These are phyloP conservation scores for Prunus padus DNA, from an alignment of 306 rosid species.

Conservation along the genomic window DNA sequence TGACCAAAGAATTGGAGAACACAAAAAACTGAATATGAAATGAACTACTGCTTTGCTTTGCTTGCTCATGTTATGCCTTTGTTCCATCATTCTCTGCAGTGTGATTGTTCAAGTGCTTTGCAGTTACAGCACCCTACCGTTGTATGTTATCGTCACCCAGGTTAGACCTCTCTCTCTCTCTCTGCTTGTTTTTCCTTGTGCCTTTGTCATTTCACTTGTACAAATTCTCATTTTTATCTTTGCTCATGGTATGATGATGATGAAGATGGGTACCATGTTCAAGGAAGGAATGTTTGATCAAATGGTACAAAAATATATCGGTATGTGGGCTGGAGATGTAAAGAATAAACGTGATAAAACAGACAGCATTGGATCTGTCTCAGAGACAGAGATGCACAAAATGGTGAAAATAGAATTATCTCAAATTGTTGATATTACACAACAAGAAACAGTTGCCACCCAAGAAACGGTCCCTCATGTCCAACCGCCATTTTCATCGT, in stretches of 20 bases:
- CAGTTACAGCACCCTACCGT: constrained; percentile 85
- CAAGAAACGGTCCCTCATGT: constrained; percentile 17
- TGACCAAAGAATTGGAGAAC: neutral
- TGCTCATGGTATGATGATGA: constrained; percentile 10
- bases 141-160: constrained; percentile 77
- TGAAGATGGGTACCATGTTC: constrained; percentile 66
- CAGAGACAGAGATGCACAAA: constrained; percentile 4
- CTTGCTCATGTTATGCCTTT: neutral
- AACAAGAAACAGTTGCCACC: constrained; percentile 29
- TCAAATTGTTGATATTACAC: constrained; percentile 34
- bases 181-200: neutral
- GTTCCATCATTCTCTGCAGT: constrained; percentile 34
- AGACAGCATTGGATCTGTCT: neutral
- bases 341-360: neutral
- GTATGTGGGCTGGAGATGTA: neutral
- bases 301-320: neutral
- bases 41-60: neutral
- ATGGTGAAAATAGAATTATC: constrained; percentile 32
- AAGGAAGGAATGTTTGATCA: constrained; percentile 38
- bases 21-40: neutral
- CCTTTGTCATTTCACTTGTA: neutral
- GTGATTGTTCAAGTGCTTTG: constrained; percentile 89
- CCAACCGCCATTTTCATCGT: neutral
- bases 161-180: constrained; percentile 29
- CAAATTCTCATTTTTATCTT: neutral